phyloP scores from a whole-genome alignment of 768 basidiomycete species.

The Ramaria sp. region DNA sequence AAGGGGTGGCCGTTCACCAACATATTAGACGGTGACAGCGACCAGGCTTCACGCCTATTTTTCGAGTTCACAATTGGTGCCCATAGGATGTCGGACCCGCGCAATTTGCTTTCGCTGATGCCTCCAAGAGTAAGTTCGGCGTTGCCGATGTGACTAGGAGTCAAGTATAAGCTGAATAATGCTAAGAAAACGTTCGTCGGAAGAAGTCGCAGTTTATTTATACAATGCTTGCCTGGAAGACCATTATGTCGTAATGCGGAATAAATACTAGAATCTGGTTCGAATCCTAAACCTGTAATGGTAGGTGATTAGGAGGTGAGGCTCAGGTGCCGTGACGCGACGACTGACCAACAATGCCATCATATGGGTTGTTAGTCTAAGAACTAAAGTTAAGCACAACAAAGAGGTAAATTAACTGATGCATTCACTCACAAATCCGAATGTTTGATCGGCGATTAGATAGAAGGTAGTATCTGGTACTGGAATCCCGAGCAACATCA shows the following conservation, averaged over 20 bases:
- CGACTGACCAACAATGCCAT: conserved; percentile 3
- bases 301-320: neutral
- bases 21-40: neutral
- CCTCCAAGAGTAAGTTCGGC: conserved; percentile 46
- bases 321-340: neutral
- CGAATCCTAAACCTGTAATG: neutral
- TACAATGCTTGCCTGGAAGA: neutral
- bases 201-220: neutral
- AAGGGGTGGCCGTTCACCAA: neutral
- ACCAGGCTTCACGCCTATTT: neutral
- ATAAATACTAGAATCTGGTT: neutral
- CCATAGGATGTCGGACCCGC: conserved; percentile 20
- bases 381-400: neutral
- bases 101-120: conserved; percentile 39
- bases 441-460: conserved; percentile 43
- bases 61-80: neutral
- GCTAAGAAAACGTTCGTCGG: conserved; percentile 19
- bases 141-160: conserved; percentile 33
- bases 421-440: conserved; percentile 23
- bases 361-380: neutral
- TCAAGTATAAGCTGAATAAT: conserved; percentile 41
- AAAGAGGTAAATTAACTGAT: neutral
- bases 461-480: conserved; percentile 30
- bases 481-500: conserved; percentile 34
- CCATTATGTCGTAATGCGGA: conserved; percentile 14